Evolutionary conservation across 164 flowering plant genomes (phyloP), one percentile per base, ranked within the genome.

Genomic region (Dillenia turbinata): DNA sequence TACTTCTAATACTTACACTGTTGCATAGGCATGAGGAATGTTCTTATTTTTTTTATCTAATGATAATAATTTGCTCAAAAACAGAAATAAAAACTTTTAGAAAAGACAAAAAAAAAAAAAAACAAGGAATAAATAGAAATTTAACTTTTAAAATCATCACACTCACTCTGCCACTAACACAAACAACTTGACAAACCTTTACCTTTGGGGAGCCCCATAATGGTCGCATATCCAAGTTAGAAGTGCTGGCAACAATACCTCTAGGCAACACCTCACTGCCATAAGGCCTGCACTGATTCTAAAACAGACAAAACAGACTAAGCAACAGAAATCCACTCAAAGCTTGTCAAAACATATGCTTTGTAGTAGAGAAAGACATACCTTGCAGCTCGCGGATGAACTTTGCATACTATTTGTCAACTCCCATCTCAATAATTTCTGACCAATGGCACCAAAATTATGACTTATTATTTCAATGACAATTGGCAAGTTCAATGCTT

Each of bases 181-280:
- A 33, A 33, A 33, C 40, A 4, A 33, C 40, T 47, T 53, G 51
- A 68, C 76, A n/a, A 53, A 84, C 91, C 72, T 68, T 69, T 64
- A 70, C 57, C 51, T 56, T 44, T 59, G 70, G 62, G 57, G 80
- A 70, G 48, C 84, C 85, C 96, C 92, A 94, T 55, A 91, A 77
- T 14, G 89, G 92, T 15, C 77, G 83, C 92, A 84, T 78, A 71
- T 89, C 88, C 78, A 89, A 70, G 80, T 91, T 82, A 13, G 96
- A 88, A 45, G 80, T 77, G 63, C 63, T 63, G 40, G 76, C 64
- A 63, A 94, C 73, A 57, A 94, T 91, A 65, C 96, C 96, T 76
- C 75, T 64, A 6, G 99, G 99, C 68, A 91, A 80, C 53, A 80
- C 73, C 69, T 86, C 92, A 65, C 80, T 88, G 10, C 99, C 96